Evolutionary conservation across 2,329 filamentous ascomycete genomes (phyloP).

Genomic region (Xylaria sp.): DNA sequence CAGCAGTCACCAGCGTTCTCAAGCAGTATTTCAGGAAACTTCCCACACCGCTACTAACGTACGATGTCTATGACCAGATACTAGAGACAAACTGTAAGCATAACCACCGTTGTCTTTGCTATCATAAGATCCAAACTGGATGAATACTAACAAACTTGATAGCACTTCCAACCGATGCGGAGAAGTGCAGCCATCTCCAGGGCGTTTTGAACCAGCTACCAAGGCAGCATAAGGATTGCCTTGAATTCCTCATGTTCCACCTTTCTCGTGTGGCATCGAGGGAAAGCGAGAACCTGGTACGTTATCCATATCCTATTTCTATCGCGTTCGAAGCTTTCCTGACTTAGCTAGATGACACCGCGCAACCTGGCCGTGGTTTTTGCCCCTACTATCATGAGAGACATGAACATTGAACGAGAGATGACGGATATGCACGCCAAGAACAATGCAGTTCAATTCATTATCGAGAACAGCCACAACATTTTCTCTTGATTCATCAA

Average conservation of each 20-base stretch:
- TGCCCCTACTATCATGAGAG: slow-evolving; percentile 95
- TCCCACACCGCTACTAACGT: slow-evolving; percentile 87
- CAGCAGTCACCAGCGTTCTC: slow-evolving; percentile 90
- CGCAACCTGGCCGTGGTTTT: slow-evolving; percentile 97
- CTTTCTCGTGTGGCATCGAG: slow-evolving; percentile 83
- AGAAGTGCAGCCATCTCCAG: slow-evolving; percentile 74
- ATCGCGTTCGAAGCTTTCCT: slow-evolving; percentile 26
- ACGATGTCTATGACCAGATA: slow-evolving; percentile 87
- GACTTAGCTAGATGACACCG: slow-evolving; percentile 77
- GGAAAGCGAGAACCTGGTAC: slow-evolving; percentile 82
- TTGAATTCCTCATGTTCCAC: slow-evolving; percentile 95
- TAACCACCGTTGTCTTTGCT: not conserved
- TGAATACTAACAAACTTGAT: slow-evolving; percentile 25
- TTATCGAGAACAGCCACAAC: slow-evolving; percentile 86
- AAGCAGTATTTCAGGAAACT: slow-evolving; percentile 98
- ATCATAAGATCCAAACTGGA: not conserved
- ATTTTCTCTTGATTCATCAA: slow-evolving; percentile 70
- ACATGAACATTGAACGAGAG: slow-evolving; percentile 85
- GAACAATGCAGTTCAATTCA: slow-evolving; percentile 88
- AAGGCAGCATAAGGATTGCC: slow-evolving; percentile 81
- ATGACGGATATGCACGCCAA: slow-evolving; percentile 96
- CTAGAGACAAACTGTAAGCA: slow-evolving; percentile 77
- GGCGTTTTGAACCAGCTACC: slow-evolving; percentile 80
- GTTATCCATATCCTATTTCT: slow-evolving; percentile 40
- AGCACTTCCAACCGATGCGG: slow-evolving; percentile 69